A percentile compares a stretch with the other conserved stretches of the same genome.
These are phyloP conservation scores for Aegilops longissima DNA, from an alignment of 176 grass and related monocot genomes.

Conservation along the genomic window DNA sequence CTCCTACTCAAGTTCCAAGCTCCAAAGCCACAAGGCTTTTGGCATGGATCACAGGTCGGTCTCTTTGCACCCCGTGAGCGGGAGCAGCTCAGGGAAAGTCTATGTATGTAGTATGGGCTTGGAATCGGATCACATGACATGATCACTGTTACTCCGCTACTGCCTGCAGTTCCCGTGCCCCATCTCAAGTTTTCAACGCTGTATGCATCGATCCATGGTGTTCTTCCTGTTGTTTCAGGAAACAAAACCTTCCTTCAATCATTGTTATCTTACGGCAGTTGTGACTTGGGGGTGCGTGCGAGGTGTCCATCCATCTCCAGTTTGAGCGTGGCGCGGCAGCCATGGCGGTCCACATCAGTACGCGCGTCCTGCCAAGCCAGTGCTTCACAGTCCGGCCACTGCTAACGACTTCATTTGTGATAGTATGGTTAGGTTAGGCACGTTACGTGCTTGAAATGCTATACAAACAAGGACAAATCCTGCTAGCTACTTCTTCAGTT, in stretches of 20 bases:
- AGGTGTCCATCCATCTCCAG: not conserved
- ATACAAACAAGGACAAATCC: not conserved
- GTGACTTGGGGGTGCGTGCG: not conserved
- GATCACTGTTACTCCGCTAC: conserved; percentile 17
- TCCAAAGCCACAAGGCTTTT: not conserved
- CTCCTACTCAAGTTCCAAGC: too few species aligned
- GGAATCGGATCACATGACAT: conserved; percentile 10
- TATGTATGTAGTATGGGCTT: too few species aligned
- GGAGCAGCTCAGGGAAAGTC: not conserved
- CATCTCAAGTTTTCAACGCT: not conserved
- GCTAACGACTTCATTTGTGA: not conserved
- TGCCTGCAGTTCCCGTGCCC: not conserved
- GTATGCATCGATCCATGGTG: not conserved
- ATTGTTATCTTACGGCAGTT: not conserved
- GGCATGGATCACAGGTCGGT: not conserved
- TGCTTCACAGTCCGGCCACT: not conserved
- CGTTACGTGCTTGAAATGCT: not conserved
- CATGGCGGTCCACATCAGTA: not conserved
- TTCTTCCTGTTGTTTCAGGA: not conserved
- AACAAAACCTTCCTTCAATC: not conserved
- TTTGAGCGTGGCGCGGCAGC: not conserved
- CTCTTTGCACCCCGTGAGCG: conserved; percentile 8
- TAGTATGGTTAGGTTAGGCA: not conserved
- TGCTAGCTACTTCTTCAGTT: too few species aligned
- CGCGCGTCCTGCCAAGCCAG: not conserved